Evolutionary conservation across 352 stramenopile species (phyloP), one percentile per base, ranked within the genome.

Genomic region (Globisporangium megalacanthum): DNA sequence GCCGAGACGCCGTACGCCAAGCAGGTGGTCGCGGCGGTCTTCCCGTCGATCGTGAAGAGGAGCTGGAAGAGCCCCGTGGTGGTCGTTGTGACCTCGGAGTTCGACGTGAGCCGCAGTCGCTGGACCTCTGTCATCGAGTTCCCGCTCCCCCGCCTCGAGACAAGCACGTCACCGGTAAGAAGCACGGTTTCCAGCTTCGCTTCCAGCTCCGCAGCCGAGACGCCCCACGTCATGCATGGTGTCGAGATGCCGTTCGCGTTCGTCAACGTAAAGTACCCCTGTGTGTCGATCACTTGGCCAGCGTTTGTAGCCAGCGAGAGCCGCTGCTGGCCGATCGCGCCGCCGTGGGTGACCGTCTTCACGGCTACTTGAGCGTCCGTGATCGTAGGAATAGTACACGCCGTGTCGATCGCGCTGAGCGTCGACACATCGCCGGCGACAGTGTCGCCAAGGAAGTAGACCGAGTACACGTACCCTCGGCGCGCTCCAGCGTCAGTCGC

Each of bases 361-460:
- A 92, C 54, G 0, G 33, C 47, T 1, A 72, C 66, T 19, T 54
- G 72, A 20, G 65, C 65, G 9, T 45, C 55, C 6, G 68, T 47
- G 19, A 85, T 55, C 2, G 60, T 22, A 29, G 25, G 25, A 29
- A 29, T 29, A 22, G 62, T 58, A 20, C 77, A 90, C 0, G 45
- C 58, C 3, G 42, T 58, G 2, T 48, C 65, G 13, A 41, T 54
- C n/a, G 62, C 54, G 25, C 54, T 36, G 4, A 94, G 62, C 0
- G 49, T 58, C 0, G 81, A 68, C 6, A 98, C 77, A 65, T 98
- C 80, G 2, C 94, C 92, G 17, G 86, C 42, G 9, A 98, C 75
- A 3, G 64, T 63, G 6, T 73, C 62, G 19, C 95, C 95, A 19
- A 85, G 52, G 52, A 98, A 99, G 65, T 98, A 98, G 22, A 99